Evolutionary conservation across 148 eudicot genomes (phyloP), one percentile per base, ranked within the genome.

Genomic region (Dianthus caryophyllus): DNA sequence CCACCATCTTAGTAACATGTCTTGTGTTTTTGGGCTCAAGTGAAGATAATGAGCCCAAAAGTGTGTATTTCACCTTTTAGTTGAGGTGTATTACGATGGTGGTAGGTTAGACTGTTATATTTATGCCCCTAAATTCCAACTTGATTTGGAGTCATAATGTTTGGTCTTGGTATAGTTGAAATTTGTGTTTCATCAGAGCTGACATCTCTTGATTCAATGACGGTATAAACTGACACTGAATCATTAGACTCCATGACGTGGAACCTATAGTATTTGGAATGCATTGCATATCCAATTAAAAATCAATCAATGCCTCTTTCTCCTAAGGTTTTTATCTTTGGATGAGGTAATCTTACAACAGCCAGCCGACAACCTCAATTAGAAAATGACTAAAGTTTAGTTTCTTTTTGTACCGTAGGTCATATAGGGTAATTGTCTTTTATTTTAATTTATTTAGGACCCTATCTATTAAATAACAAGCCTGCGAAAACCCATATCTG

Each of bases 351-450:
- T 53, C 17, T 67, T 29, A 72, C 39, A 5, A 46, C 51, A 1
- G 67, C 73, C n/a, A n/a, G n/a, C 43, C 70, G 43, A 72, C 76
- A 76, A 2, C 67, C 68, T 67, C 70, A 55, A 70, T 43, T 25
- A 30, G 48, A 4, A 75, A 20, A 49, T 64, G 39, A n/a, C 29
- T 59, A 8, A 71, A 33, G 20, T 67, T 76, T 7, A 65, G 72
- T 22, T 60, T 66, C 22, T 18, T 59, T 12, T 71, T 53, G 11
- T 60, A 15, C 72, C 72, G 67, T 4, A 66, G 27, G 53, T 67
- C 75, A 71, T 29, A 58, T 12, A 72, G 72, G 22, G 67, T 70
- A 15, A 41, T 49, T 6, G 50, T 46, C 15, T 17, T 66, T 43
- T 20, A n/a, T n/a, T n/a, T n/a, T n/a, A n/a, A 38, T 22, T 70